A percentile compares a stretch with the other conserved stretches of the same genome.
Evolutionary conservation across 331 rosid species (phyloP).

Genomic region (Saraca asoca): DNA sequence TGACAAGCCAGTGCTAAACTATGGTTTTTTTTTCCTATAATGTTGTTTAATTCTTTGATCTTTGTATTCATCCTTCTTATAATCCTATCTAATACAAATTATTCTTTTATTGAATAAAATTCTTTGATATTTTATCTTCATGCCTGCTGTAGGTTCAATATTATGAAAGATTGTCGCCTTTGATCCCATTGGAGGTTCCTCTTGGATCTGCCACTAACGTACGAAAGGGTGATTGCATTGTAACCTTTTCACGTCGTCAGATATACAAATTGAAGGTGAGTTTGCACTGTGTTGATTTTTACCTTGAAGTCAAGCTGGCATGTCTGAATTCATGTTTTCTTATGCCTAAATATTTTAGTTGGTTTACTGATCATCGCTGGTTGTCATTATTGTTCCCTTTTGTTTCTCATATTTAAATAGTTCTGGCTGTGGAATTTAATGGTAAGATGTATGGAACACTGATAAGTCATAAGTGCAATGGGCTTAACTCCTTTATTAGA

Average conservation of each 20-base stretch:
- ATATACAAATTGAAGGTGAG: conserved; percentile 77
- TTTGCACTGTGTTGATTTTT: conserved; percentile 19
- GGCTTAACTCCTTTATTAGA: not conserved
- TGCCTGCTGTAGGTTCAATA: conserved; percentile 58
- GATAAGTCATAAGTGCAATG: not conserved
- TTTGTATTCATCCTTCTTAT: no score
- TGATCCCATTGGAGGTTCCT: conserved; percentile 71
- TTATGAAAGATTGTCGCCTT: conserved; percentile 86
- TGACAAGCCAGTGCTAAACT: conserved; percentile 5
- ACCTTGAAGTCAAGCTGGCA: not conserved
- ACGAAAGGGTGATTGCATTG: conserved; percentile 81
- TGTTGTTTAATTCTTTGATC: conserved; percentile 27
- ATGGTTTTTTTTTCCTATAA: conserved; percentile 15
- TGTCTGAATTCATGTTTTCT: conserved; percentile 10
- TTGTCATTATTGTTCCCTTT: conserved; percentile 5
- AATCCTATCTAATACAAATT: no score
- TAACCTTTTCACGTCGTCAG: conserved; percentile 73
- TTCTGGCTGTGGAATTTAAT: conserved; percentile 2
- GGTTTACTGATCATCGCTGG: not conserved
- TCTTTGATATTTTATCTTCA: conserved; percentile 21
- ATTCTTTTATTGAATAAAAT: no score
- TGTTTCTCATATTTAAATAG: not conserved
- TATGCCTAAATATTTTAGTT: not conserved
- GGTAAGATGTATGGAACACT: not conserved
- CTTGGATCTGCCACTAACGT: conserved; percentile 75